A percentile compares a stretch with the other conserved stretches of the same genome.
These are phyloP conservation scores for Xylaria sp. DNA, from an alignment of 2,329 filamentous ascomycete genomes.

Conservation along the genomic window DNA sequence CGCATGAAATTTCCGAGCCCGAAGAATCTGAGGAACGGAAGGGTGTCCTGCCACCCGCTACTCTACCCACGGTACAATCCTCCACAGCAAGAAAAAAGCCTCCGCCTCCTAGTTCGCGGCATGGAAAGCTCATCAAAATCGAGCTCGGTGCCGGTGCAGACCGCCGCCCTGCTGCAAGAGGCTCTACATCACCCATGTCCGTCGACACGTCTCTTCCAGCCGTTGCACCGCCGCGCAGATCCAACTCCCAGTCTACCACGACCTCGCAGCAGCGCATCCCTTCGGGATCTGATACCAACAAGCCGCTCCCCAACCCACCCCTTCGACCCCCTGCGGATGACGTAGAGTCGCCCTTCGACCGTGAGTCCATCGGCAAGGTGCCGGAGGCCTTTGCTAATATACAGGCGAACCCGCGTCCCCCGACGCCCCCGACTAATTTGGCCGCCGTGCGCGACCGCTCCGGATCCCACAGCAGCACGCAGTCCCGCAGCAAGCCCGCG, in stretches of 20 bases:
- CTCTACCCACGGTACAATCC: slow-evolving; percentile 24
- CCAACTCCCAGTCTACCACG: slow-evolving; percentile 28
- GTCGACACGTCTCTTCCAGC: slow-evolving; percentile 27
- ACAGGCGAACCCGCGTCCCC: slow-evolving; percentile 39
- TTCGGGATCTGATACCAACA: slow-evolving; percentile 58
- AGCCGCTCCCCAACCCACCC: slow-evolving; percentile 62
- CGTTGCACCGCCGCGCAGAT: slow-evolving; percentile 21
- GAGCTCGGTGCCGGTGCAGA: slow-evolving; percentile 47
- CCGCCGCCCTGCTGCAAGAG: slow-evolving; percentile 14
- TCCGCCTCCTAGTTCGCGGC: slow-evolving; percentile 72
- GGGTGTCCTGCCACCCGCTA: slow-evolving; percentile 36
- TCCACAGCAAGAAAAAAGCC: slow-evolving; percentile 56
- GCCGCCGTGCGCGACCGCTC: slow-evolving; percentile 39
- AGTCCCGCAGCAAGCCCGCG: slow-evolving; percentile 46
- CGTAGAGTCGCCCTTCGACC: slow-evolving; percentile 56
- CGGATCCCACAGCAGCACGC: slow-evolving; percentile 34
- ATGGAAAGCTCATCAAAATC: slow-evolving; percentile 72
- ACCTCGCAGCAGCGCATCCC: slow-evolving; percentile 40
- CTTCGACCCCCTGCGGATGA: slow-evolving; percentile 50
- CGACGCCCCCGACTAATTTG: slow-evolving; percentile 46
- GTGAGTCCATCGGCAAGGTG: slow-evolving; percentile 55
- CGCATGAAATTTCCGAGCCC: slow-evolving; percentile 57
- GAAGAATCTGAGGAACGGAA: slow-evolving; percentile 52
- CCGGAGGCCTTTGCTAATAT: slow-evolving; percentile 46
- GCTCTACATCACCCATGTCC: slow-evolving; percentile 13